Conservation (phyloP, 805 yeast genomes). For the Sugiyamaella smithiae region DNA sequence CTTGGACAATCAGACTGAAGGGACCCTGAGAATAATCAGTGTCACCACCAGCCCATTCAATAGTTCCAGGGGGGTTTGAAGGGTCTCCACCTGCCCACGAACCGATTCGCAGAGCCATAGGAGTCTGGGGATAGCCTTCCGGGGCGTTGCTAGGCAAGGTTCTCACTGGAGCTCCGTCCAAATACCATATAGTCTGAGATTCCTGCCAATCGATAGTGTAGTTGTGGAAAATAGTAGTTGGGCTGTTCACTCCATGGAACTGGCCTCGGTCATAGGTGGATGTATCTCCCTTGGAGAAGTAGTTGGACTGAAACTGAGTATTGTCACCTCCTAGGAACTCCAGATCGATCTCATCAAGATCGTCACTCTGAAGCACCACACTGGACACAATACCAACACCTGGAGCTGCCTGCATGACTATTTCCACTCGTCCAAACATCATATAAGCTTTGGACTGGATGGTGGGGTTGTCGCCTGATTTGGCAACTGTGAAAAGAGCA, state of each 20-base stretch:
- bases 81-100: slow-evolving; percentile 53
- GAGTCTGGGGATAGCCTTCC: slow-evolving; percentile 87
- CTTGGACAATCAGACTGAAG: slow-evolving; percentile 61
- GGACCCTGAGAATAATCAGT: slow-evolving; percentile 46
- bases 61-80: slow-evolving; percentile 54
- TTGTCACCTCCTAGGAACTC: slow-evolving; percentile 86
- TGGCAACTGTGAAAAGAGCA: slow-evolving; percentile 53
- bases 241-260: slow-evolving; percentile 57
- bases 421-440: slow-evolving; percentile 86
- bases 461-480: slow-evolving; percentile 74
- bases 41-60: slow-evolving; percentile 70
- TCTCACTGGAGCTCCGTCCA: slow-evolving; percentile 71
- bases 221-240: slow-evolving; percentile 62
- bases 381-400: slow-evolving; percentile 82
- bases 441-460: slow-evolving; percentile 74
- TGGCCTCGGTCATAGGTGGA: slow-evolving; percentile 77
- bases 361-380: slow-evolving; percentile 78
- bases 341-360: slow-evolving; percentile 82
- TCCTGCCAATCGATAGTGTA: slow-evolving; percentile 85
- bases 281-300: slow-evolving; percentile 76
- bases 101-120: slow-evolving; percentile 67
- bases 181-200: slow-evolving; percentile 61
- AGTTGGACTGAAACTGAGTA: slow-evolving; percentile 67
- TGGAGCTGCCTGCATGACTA: slow-evolving; percentile 62
- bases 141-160: slow-evolving; percentile 51